Conservation (phyloP, 1,284 basidiomycete genomes). For the Trametes versicolor region DNA sequence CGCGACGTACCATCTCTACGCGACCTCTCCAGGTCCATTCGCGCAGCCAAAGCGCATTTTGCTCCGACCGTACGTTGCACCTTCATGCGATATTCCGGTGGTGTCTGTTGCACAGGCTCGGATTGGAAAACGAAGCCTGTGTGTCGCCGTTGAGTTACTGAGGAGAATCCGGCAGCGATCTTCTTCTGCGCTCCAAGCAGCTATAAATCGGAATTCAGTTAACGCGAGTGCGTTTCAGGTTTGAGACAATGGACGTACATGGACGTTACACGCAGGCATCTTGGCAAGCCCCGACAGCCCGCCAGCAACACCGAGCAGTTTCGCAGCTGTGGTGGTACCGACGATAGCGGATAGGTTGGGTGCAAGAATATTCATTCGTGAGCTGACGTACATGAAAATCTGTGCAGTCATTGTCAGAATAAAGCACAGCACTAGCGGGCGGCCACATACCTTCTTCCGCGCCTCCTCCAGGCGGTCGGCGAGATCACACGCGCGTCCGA, state of each 20-base stretch:
- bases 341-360: conserved; percentile 98
- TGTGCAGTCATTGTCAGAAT: conserved; percentile 42
- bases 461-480: conserved; percentile 90
- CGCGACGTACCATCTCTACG: conserved; percentile 73
- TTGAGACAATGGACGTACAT: conserved; percentile 62
- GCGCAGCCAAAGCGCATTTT: conserved; percentile 89
- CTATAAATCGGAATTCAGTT: conserved; percentile 49
- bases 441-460: conserved; percentile 74
- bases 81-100: conserved; percentile 92
- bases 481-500: conserved; percentile 88
- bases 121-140: conserved; percentile 98
- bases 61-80: conserved; percentile 94
- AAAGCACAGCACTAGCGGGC: background rate
- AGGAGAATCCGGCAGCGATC: conserved; percentile 87
- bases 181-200: conserved; percentile 95
- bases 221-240: background rate
- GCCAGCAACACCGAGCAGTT: conserved; percentile 96
- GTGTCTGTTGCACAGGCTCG: conserved; percentile 85
- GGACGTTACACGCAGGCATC: conserved; percentile 96
- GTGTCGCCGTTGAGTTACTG: conserved; percentile 86
- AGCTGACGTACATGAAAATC: conserved; percentile 99
- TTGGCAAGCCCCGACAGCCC: conserved; percentile 92
- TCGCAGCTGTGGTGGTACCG: conserved; percentile 97
- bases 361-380: conserved; percentile 97
- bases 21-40: conserved; percentile 90